Evolutionary conservation across 2,329 filamentous ascomycete species (phyloP), one percentile per base, ranked within the genome.

Genomic region (Colletotrichum gloeosporioides): DNA sequence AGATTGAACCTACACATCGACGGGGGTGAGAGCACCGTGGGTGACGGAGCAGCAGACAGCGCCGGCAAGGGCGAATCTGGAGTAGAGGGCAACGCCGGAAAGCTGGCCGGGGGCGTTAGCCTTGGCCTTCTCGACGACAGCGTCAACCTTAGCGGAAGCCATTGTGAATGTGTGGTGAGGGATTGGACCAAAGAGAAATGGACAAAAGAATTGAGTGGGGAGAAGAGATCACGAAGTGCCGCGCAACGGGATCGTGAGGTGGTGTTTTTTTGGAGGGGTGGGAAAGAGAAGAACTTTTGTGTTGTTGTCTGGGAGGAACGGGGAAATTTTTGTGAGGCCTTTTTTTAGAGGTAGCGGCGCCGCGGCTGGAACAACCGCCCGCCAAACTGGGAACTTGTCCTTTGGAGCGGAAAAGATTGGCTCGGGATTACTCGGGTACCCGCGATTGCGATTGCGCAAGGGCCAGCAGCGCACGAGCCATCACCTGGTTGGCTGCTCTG

Each of bases 41-140:
- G 97, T 99, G 89, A 99, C 90, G 82, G 96, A 97, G 89, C 97
- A 99, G 93, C 97, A 98, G 91, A 99, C 90, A 83, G 97, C 97
- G 89, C 97, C 97, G 83, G 97, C 96, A 83, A 99, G 94, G 89
- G 97, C 96, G 90, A 98, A 98, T 88, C 95, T 93, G 83, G 95
- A 95, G 93, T 99, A 99, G 82, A 99, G 95, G 77, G 86, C 89
- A 80, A 96, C 6, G 80, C 88, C 89, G 79, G 84, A 84, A 78
- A 87, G 85, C 85, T 88, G 85, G 78, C 83, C 78, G 74, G 86
- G 85, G 78, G 86, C 84, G 76, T 81, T 81, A 80, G 84, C 84
- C 80, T 85, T 85, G 80, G 84, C 82, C 79, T 83, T 84, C 83
- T 86, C 83, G 82, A 87, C 83, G 80, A 86, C 82, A 81, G 86